Percentiles rank a stretch among this genome's conserved stretches.
Conservation (phyloP, 768 basidiomycete genomes). For the Auricularia cornea region DNA sequence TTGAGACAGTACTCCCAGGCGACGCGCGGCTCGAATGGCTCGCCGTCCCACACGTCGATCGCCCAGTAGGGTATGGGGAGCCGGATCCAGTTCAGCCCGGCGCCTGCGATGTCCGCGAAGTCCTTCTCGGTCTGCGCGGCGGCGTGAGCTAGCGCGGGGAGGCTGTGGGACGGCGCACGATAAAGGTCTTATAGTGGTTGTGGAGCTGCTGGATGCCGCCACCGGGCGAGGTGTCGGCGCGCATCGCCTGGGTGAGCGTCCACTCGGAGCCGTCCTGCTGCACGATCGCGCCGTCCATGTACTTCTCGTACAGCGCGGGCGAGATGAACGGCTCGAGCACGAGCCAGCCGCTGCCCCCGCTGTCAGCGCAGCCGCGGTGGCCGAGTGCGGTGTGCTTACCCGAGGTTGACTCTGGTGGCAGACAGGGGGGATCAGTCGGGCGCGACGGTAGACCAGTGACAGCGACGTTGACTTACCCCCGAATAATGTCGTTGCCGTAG, state of each 20-base stretch:
- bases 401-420: constrained; percentile 72
- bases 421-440: background rate
- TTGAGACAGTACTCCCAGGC: constrained; percentile 69
- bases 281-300: constrained; percentile 31
- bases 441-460: background rate
- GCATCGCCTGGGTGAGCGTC: constrained; percentile 58
- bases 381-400: constrained; percentile 39
- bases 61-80: constrained; percentile 83
- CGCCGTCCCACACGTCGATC: constrained; percentile 63
- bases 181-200: constrained; percentile 74
- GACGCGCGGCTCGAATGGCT: constrained; percentile 67
- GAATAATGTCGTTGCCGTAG: constrained; percentile 53
- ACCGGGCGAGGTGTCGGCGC: constrained; percentile 52
- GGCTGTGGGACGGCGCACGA: constrained; percentile 39
- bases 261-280: constrained; percentile 46
- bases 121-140: constrained; percentile 70
- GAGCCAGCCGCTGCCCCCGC: constrained; percentile 46
- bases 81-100: constrained; percentile 79
- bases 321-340: constrained; percentile 73
- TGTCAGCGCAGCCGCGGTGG: background rate
- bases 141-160: background rate
- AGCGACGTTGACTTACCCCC: constrained; percentile 36
- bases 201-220: constrained; percentile 54
- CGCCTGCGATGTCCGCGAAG: constrained; percentile 80
- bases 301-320: constrained; percentile 54